Conservation (phyloP, 495 filamentous ascomycete genomes). For the Schizothecium vesticola region DNA sequence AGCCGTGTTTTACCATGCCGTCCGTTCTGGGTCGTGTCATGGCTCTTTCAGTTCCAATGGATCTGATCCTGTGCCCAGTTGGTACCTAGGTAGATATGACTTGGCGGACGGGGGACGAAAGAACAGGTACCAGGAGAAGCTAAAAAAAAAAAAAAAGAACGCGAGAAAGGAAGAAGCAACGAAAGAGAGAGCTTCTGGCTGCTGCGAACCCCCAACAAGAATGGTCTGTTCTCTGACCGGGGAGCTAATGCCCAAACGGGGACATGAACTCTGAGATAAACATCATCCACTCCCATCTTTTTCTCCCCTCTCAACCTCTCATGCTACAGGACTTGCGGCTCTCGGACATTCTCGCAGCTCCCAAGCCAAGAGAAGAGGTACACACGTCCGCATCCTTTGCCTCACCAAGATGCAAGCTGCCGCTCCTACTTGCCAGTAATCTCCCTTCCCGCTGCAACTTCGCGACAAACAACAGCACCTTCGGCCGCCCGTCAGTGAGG, state of each 20-base stretch:
- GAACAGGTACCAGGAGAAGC: constrained; percentile 9
- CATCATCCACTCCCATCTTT: not conserved
- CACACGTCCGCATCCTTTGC: constrained; percentile 12
- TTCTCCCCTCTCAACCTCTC: constrained; percentile 4
- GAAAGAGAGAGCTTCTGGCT: constrained; percentile 4
- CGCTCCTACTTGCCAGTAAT: constrained; percentile 33
- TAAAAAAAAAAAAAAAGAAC: constrained; percentile 14
- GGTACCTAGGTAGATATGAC: constrained; percentile 14
- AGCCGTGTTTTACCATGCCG: constrained; percentile 19
- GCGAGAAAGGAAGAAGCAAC: constrained; percentile 18
- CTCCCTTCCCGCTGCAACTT: constrained; percentile 36
- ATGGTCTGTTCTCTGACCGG: constrained; percentile 4
- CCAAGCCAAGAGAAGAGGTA: not conserved
- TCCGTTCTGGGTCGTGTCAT: constrained; percentile 15
- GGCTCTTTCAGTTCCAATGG: constrained; percentile 21
- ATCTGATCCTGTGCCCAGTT: constrained; percentile 7
- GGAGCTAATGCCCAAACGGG: constrained; percentile 7
- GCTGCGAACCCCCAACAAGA: constrained; percentile 1
- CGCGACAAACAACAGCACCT: constrained; percentile 36
- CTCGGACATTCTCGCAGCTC: not conserved
- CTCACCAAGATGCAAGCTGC: constrained; percentile 40
- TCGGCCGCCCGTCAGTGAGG: constrained; percentile 1
- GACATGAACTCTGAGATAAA: constrained; percentile 12
- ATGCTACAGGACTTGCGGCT: constrained; percentile 2
- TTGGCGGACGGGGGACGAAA: constrained; percentile 21